Conservation (phyloP, 306 rosid genomes). For the Vigna mungo region DNA sequence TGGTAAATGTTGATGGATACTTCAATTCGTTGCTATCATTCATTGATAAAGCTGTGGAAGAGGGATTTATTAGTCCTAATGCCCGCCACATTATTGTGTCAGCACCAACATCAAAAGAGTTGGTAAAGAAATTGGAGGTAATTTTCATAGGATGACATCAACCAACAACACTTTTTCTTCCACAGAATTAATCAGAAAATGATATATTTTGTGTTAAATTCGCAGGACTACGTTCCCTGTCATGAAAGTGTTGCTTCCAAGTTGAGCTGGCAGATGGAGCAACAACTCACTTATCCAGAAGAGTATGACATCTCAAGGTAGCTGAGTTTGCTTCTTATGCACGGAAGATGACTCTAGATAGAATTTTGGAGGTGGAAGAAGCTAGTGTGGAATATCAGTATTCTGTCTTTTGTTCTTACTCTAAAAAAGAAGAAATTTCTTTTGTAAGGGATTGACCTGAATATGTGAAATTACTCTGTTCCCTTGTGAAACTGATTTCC, state of each 20-base stretch:
- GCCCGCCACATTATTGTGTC: slow-evolving; percentile 96
- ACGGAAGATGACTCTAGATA: slow-evolving; percentile 46
- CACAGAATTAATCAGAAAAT: slow-evolving; percentile 6
- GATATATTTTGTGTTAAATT: slow-evolving; percentile 20
- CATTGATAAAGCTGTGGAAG: slow-evolving; percentile 96
- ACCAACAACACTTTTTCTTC: slow-evolving; percentile 2
- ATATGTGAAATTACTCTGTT: slow-evolving; percentile 60
- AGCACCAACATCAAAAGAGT: slow-evolving; percentile 87
- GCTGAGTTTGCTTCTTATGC: slow-evolving; percentile 47
- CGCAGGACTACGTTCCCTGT: slow-evolving; percentile 89
- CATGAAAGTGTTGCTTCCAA: slow-evolving; percentile 94
- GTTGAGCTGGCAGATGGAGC: slow-evolving; percentile 87
- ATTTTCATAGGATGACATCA: slow-evolving; percentile 16
- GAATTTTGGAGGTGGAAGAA: slow-evolving; percentile 68
- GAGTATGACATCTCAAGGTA: slow-evolving; percentile 74
- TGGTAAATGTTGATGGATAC: slow-evolving; percentile 97
- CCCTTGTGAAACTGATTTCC: slow-evolving; percentile 55
- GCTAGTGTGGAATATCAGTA: slow-evolving; percentile 52
- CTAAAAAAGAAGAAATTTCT: slow-evolving; percentile 27
- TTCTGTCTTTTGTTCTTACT: slow-evolving; percentile 42
- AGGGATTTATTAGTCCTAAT: slow-evolving; percentile 87
- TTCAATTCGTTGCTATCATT: slow-evolving; percentile 86
- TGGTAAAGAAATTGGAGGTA: slow-evolving; percentile 97
- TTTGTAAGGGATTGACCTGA: slow-evolving; percentile 69
- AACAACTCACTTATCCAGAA: slow-evolving; percentile 75